Evolutionary conservation across 345 rosid species (phyloP), one percentile per base, ranked within the genome.

Genomic region (Brassica incana): DNA sequence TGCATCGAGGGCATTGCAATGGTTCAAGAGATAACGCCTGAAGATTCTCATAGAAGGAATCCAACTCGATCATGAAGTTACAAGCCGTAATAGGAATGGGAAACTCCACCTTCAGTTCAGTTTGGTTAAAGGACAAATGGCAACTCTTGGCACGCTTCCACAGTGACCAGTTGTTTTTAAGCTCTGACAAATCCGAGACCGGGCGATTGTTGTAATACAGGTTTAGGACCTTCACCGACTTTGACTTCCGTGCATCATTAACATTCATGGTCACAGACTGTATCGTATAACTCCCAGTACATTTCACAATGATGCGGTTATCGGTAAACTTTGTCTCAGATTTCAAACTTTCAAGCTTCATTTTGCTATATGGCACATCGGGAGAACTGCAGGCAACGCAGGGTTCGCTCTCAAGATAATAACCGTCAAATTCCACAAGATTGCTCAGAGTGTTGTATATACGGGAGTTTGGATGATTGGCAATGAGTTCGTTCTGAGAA

Each of bases 121-220:
- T 93, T 83, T 95, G 99, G 89, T 93, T 95, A 78, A 93, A 95
- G 73, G 96, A 85, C 86, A 95, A 93, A 85, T 93, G 97, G 77
- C 99, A 95, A 83, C 95, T 95, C 88, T 90, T 95, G 74, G 98
- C 98, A 71, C 98, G 98, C 84, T 93, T 95, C 99, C 99, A 95
- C 81, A 93, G 82, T 48, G 98, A 82, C 97, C 99, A 88, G 83
- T 91, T 95, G 83, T 95, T 95, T 83, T 95, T 95, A 88, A 95
- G 85, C 86, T 95, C 99, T 6, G 98, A 90, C 80, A 95, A 85
- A 83, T 95, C 99, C 74, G 98, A 85, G 74, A 93, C 99, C 14
- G 98, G 97, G 29, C 99, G 91, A 85, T 95, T 95, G 84, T 95
- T 95, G 84, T 93, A 95, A 78, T 93, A 93, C 70, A 95, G 87